Evolutionary conservation across 441 rosid genomes (phyloP), one percentile per base, ranked within the genome.

Genomic region (Euphorbia schlechtendalii): DNA sequence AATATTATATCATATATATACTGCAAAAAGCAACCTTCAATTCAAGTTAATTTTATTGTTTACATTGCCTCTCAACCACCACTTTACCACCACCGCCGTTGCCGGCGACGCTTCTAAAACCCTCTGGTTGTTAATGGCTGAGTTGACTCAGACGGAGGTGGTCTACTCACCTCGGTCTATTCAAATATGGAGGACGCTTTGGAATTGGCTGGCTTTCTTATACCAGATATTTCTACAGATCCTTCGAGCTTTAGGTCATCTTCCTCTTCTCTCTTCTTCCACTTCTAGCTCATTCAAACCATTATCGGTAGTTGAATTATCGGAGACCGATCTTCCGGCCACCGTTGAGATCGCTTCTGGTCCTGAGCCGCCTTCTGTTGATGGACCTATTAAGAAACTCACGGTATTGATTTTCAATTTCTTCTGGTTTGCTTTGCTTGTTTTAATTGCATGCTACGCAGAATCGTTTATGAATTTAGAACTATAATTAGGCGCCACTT

Each of bases 91-190:
- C n/a, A n/a, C n/a, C n/a, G n/a, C n/a, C n/a, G n/a, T n/a, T n/a
- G n/a, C n/a, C n/a, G n/a, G 7, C 15, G 59, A 22, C 65, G 56
- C 41, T 51, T 0, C 32, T 21, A 3, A 52, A 38, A 3, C 20
- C 40, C 2, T 9, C 21, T 20, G 11, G 10, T 22, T 15, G 0
- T 3, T 12, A 1, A 92, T 92, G 98, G 95, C 83, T 56, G 97
- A 90, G 98, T 79, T 92, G 86, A 82, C 92, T 75, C 95, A 81
- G 83, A 64, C 82, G 68, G 98, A 91, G 68, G 89, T 83, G 25
- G 88, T 80, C 14, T 78, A 84, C 78, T 75, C 94, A 51, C 79
- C 85, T 38, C 78, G 83, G 67, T 74, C 90, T 17, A n/a, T 69
- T 63, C 91, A 83, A 72, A 66, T 84, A 27, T 86, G 94, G 94